Conservation (phyloP, 2,329 filamentous ascomycete species). For the Pseudogymnoascus verrucosus region DNA sequence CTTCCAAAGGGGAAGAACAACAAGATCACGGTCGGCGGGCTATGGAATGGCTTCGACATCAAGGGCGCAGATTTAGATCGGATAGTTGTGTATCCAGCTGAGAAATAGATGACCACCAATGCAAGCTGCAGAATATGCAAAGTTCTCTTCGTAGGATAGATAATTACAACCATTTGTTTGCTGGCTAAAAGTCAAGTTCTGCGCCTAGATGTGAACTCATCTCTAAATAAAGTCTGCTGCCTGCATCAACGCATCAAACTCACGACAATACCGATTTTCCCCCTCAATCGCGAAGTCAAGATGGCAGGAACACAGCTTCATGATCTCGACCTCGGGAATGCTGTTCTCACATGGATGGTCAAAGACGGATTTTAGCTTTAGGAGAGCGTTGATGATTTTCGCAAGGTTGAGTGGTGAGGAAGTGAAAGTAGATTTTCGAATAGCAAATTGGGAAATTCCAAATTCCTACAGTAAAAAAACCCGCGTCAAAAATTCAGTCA, state of each 20-base stretch:
- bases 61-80: conserved; percentile 52
- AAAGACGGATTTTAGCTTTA: neutral
- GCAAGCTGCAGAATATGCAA: no score
- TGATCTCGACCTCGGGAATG: neutral
- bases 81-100: conserved; percentile 52
- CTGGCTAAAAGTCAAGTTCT: neutral
- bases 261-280: neutral
- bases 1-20: conserved; percentile 46
- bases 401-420: neutral
- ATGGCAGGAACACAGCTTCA: neutral
- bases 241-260: neutral
- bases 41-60: conserved; percentile 47
- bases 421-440: no score
- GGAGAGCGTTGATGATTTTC: neutral
- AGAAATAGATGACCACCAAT: conserved; percentile 24
- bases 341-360: neutral
- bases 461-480: no score
- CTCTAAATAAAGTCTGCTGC: neutral
- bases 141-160: neutral
- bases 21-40: conserved; percentile 46
- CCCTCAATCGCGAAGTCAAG: neutral
- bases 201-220: neutral
- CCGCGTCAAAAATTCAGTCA: no score
- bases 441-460: no score
- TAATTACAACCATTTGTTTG: neutral